phyloP scores from a whole-genome alignment of 1,139 yeast genomes.

The Hyphopichia wangnamkhiaoensis region DNA sequence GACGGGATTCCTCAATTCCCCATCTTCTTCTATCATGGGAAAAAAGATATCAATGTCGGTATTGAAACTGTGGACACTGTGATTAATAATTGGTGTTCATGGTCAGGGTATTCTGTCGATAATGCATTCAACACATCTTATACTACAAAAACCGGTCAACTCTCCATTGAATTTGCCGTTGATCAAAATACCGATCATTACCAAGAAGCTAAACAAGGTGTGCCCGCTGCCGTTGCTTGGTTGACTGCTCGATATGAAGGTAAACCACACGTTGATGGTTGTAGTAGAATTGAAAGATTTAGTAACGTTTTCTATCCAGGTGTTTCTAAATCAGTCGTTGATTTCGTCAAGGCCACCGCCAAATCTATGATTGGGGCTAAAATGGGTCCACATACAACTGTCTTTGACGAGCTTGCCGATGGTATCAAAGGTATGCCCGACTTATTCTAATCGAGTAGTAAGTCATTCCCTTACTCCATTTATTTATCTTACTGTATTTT shows the following conservation, averaged over 20 bases:
- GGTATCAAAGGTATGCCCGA: background rate
- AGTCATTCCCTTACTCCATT: background rate
- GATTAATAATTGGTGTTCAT: conserved; percentile 22
- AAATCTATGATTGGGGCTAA: conserved; percentile 6
- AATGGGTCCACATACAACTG: conserved; percentile 1
- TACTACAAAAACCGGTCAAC: conserved; percentile 9
- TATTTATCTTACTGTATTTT: background rate
- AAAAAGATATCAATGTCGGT: conserved; percentile 24
- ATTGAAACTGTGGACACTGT: conserved; percentile 17
- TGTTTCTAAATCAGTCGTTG: conserved; percentile 3
- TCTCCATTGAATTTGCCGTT: conserved; percentile 28
- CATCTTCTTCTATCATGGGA: conserved; percentile 25
- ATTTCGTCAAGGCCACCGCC: conserved; percentile 4
- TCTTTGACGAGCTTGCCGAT: background rate
- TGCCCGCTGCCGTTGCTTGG: conserved; percentile 34
- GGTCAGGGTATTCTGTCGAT: conserved; percentile 3
- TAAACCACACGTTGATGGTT: conserved; percentile 25
- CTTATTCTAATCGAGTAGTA: background rate
- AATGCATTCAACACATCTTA: background rate
- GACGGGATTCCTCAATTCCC: conserved; percentile 24
- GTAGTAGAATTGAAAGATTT: conserved; percentile 12
- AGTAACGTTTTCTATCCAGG: conserved; percentile 15
- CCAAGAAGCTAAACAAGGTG: conserved; percentile 25
- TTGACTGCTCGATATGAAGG: conserved; percentile 20
- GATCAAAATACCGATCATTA: conserved; percentile 29